phyloP scores from a whole-genome alignment of 2,329 filamentous ascomycete species.

The Xylaria sp. region DNA sequence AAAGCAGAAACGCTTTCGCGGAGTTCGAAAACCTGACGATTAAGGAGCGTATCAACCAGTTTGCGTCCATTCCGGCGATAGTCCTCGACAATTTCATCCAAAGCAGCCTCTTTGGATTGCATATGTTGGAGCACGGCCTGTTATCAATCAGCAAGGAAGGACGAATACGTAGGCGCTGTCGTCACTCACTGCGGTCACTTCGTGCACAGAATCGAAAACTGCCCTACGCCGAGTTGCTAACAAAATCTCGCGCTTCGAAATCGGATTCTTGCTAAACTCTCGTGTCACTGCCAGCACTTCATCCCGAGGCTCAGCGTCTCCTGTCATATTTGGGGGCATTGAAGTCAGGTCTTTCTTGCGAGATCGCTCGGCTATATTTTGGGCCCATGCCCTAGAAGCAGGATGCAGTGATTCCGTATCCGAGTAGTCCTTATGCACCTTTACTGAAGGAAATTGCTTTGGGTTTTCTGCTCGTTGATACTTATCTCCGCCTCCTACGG shows the following conservation, averaged over 20 bases:
- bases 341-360: constrained; percentile 13
- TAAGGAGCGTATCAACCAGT: constrained; percentile 22
- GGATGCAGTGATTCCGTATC: constrained; percentile 24
- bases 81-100: constrained; percentile 24
- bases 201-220: constrained; percentile 25
- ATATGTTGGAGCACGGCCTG: constrained; percentile 30
- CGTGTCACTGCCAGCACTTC: constrained; percentile 1
- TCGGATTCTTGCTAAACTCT: background rate
- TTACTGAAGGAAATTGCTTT: background rate
- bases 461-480: background rate
- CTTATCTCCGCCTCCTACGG: background rate
- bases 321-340: background rate
- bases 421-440: background rate
- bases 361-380: constrained; percentile 24
- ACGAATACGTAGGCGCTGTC: background rate
- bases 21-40: constrained; percentile 34
- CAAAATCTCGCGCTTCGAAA: constrained; percentile 25
- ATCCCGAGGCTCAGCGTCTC: background rate
- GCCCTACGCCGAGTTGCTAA: constrained; percentile 18
- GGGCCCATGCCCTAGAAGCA: constrained; percentile 27
- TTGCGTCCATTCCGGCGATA: constrained; percentile 27
- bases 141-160: constrained; percentile 4
- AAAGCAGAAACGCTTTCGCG: constrained; percentile 16
- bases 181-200: constrained; percentile 30
- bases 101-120: constrained; percentile 26